Percentiles rank a stretch among this genome's conserved stretches.
These are phyloP conservation scores for Penstemon eatonii DNA, from an alignment of 257 asterid species.

Conservation along the genomic window DNA sequence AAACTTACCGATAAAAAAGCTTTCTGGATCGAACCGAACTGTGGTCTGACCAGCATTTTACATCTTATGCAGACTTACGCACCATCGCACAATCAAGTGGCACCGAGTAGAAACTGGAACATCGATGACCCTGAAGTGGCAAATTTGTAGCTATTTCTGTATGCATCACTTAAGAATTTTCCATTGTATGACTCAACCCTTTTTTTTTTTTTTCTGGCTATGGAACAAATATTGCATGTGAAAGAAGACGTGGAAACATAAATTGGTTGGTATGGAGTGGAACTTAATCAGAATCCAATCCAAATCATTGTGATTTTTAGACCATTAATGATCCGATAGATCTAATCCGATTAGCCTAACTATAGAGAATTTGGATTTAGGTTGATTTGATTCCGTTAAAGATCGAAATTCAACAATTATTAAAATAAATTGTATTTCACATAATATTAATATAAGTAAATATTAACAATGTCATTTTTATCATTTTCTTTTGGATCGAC, in stretches of 20 bases:
- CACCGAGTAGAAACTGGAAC: constrained; percentile 46
- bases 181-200: neutral
- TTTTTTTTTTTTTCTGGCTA: constrained; percentile 17
- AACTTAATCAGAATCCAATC: too few relatives aligned
- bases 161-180: constrained; percentile 14
- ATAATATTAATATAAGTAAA: too few relatives aligned
- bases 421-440: too few relatives aligned
- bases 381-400: too few relatives aligned
- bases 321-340: too few relatives aligned
- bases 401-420: too few relatives aligned
- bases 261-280: neutral
- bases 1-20: neutral
- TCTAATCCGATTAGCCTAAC: too few relatives aligned
- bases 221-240: constrained; percentile 14
- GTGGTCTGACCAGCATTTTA: constrained; percentile 9
- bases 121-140: constrained; percentile 28
- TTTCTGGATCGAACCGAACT: neutral
- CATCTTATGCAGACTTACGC: constrained; percentile 42
- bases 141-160: constrained; percentile 31
- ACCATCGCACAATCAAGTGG: constrained; percentile 44
- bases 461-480: too few relatives aligned
- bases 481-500: too few relatives aligned
- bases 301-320: too few relatives aligned
- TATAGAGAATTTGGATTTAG: too few relatives aligned
- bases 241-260: constrained; percentile 13